Evolutionary conservation across 768 basidiomycete genomes (phyloP), one percentile per base, ranked within the genome.

Genomic region (Lentinula aciculospora): DNA sequence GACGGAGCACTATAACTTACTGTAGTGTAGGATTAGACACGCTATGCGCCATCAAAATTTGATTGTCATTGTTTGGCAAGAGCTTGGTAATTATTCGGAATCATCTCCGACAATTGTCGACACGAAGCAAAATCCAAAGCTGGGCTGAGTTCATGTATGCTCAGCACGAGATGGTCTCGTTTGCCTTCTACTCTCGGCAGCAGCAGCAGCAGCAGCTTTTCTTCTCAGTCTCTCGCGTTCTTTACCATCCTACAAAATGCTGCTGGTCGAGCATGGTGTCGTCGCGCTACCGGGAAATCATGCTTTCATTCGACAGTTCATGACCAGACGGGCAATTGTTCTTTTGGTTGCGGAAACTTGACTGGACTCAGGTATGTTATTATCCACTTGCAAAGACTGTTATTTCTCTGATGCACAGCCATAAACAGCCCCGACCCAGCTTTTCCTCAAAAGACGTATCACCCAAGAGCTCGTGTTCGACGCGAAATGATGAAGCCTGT

Each of bases 141-240:
- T 49, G 46, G 23, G 36, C 37, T 21, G 40, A 53, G 71, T 71
- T 71, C 71, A 78, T 79, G 79, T 76, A 80, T 81, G 78, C 77
- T 72, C 74, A 45, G 56, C 60, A 54, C 34, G 40, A 49, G 55
- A 57, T 60, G 60, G 60, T 45, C 55, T 53, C 60, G 60, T 37
- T 56, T 49, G 32, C 44, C 58, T 29, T 37, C 45, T 19, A 15
- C 53, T 47, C 27, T 56, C 54, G 32, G 46, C 25, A 28, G 17
- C 46, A 12, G 42, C 3, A 23, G n/a, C 29, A 27, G 8, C 29
- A 27, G 32, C 34, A 25, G 5, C 8, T 3, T n/a, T n/a, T n/a
- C n/a, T n/a, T n/a, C n/a, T 31, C 42, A 48, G 17, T 46, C 31
- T 48, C 27, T 50, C 37, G 34, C 60, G 23, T 57, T 77, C 81